Evolutionary conservation across 2,329 filamentous ascomycete genomes (phyloP), one percentile per base, ranked within the genome.

Genomic region (Cordyceps cateniannulata): DNA sequence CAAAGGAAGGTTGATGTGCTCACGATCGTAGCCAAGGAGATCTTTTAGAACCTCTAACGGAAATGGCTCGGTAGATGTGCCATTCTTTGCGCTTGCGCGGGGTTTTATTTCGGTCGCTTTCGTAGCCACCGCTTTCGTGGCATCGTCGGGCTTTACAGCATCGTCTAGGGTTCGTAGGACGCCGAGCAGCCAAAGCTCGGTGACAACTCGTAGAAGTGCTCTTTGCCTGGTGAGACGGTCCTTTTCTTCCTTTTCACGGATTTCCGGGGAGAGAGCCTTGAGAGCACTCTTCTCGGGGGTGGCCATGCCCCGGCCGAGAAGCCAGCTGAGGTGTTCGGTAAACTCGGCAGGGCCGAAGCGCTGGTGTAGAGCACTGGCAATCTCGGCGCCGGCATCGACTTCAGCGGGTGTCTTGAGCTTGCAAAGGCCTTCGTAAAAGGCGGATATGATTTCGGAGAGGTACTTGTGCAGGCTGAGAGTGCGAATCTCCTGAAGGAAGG

Each of bases 41-140:
- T 99, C 96, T 76, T 99, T 99, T 45, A 99, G 79, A n/a, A 98
- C 93, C 72, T 99, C 95, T 22, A 99, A 80, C 3, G 96, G 96
- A 66, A 99, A 98, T 0, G 95, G 95, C 65, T 99, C 95, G 2
- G 91, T 84, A 62, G 89, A 86, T 45, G 82, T 85, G 29, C 83
- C 81, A 65, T 85, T 85, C 62, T 85, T 84, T 57, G 77, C 75
- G 25, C 81, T 71, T 10, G 79, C 69, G 62, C 84, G 83, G 66
- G 77, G 79, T 78, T 80, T 89, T 63, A 76, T 73, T 67, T 83
- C 85, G 51, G 78, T 83, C 7, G 81, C 76, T 73, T 93, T 96
- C 40, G 82, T 78, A 45, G 84, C 78, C 2, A 79, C 79, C 73
- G 80, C 82, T 73, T 81, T 85, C 27, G 83, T 83, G n/a, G 81